Conservation (phyloP, 371 early-diverging fungal species). For the Mucor saturninus region DNA sequence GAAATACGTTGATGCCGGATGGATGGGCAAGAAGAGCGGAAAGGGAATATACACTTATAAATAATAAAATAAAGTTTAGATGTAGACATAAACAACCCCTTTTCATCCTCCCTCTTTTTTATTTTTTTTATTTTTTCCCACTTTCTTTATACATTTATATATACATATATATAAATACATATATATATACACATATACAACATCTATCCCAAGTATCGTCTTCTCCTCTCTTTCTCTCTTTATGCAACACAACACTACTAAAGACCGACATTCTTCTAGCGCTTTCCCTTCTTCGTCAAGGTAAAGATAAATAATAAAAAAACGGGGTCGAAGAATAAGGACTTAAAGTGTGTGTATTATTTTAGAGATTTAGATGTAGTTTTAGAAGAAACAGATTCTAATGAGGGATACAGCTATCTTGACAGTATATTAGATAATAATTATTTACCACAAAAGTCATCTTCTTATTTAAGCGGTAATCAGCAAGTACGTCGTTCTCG, state of each 20-base stretch:
- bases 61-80: slow-evolving; percentile 4
- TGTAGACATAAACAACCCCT: slow-evolving; percentile 2
- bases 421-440: slow-evolving; percentile 9
- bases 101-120: background rate
- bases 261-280: slow-evolving; percentile 3
- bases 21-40: slow-evolving; percentile 93
- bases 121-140: background rate
- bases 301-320: background rate
- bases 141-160: background rate
- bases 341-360: background rate
- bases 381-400: slow-evolving; percentile 31
- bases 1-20: slow-evolving; percentile 97
- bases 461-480: slow-evolving; percentile 1
- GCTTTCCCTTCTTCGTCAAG: slow-evolving; percentile 7
- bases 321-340: background rate
- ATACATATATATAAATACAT: background rate
- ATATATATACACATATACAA: background rate
- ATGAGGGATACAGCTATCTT: slow-evolving; percentile 2
- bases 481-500: slow-evolving; percentile 59
- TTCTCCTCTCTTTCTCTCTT: background rate
- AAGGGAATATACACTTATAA: slow-evolving; percentile 89
- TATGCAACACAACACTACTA: slow-evolving; percentile 5
- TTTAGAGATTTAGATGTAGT: slow-evolving; percentile 43
- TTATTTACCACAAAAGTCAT: slow-evolving; percentile 6
- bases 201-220: background rate